A percentile compares a stretch with the other conserved stretches of the same genome.
These are phyloP conservation scores for Dryas integrifolia DNA, from an alignment of 331 rosid species.

Conservation along the genomic window DNA sequence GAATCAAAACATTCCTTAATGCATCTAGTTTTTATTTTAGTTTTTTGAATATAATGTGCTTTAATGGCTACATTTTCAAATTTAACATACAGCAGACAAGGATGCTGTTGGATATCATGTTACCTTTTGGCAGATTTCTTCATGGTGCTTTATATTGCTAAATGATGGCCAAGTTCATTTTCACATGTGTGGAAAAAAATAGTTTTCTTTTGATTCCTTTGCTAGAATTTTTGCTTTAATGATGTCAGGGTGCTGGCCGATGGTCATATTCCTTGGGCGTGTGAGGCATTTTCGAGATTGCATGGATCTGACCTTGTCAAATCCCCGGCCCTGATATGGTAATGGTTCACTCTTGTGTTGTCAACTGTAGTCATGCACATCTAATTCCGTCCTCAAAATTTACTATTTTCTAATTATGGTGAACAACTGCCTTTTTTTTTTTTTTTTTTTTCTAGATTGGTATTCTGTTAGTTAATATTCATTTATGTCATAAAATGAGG, in stretches of 20 bases:
- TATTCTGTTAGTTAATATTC: not conserved
- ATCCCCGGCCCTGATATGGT: slow-evolving; percentile 45
- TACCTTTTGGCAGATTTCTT: not conserved
- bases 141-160: not conserved
- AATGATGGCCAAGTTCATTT: not conserved
- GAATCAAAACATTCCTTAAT: not conserved
- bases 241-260: slow-evolving; percentile 60
- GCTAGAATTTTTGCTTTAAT: slow-evolving; percentile 18
- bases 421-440: not conserved
- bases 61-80: not conserved
- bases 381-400: not conserved
- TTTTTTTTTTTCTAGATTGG: too few relatives aligned
- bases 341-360: slow-evolving; percentile 22
- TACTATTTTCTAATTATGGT: not conserved
- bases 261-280: slow-evolving; percentile 81
- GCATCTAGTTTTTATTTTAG: not conserved
- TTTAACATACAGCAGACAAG: not conserved
- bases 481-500: not conserved
- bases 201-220: not conserved
- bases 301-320: slow-evolving; percentile 47
- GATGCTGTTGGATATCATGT: slow-evolving; percentile 1
- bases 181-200: not conserved
- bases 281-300: slow-evolving; percentile 57
- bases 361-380: not conserved
- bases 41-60: not conserved